Evolutionary conservation across 148 eudicot species (phyloP).

Genomic region (Arbutus unedo): DNA sequence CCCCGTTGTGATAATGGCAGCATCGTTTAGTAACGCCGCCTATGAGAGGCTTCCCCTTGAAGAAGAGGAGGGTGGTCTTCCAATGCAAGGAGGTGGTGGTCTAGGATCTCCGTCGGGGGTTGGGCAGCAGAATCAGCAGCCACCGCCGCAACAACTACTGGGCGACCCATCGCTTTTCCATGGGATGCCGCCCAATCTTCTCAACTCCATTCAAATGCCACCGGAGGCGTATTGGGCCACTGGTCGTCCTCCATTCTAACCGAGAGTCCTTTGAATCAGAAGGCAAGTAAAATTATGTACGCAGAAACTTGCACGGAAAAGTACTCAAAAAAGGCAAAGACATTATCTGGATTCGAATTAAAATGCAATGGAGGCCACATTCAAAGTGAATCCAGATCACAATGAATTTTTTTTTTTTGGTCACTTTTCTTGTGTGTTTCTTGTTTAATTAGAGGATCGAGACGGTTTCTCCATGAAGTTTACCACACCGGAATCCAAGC

Average conservation of each 20-base stretch:
- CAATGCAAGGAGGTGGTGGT: slow-evolving; percentile 36
- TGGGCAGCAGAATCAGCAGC: slow-evolving; percentile 30
- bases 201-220: slow-evolving; percentile 65
- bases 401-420: neutral
- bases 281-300: neutral
- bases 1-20: slow-evolving; percentile 82
- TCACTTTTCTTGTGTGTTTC: neutral
- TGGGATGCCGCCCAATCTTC: slow-evolving; percentile 64
- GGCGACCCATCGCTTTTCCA: slow-evolving; percentile 53
- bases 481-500: neutral
- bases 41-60: slow-evolving; percentile 80
- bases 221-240: slow-evolving; percentile 55
- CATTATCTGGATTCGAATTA: neutral
- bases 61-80: slow-evolving; percentile 47
- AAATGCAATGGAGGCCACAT: neutral
- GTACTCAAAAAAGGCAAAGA: neutral
- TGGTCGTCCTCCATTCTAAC: slow-evolving; percentile 42
- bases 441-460: neutral
- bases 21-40: slow-evolving; percentile 84
- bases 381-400: neutral
- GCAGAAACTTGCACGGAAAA: slow-evolving; percentile 1
- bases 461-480: neutral
- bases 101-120: slow-evolving; percentile 37
- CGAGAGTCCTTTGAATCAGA: neutral
- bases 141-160: slow-evolving; percentile 27